A percentile compares a stretch with the other conserved stretches of the same genome.
phyloP scores from a whole-genome alignment of 2,329 filamentous ascomycete species.

The Drechslerella coelobrocha region DNA sequence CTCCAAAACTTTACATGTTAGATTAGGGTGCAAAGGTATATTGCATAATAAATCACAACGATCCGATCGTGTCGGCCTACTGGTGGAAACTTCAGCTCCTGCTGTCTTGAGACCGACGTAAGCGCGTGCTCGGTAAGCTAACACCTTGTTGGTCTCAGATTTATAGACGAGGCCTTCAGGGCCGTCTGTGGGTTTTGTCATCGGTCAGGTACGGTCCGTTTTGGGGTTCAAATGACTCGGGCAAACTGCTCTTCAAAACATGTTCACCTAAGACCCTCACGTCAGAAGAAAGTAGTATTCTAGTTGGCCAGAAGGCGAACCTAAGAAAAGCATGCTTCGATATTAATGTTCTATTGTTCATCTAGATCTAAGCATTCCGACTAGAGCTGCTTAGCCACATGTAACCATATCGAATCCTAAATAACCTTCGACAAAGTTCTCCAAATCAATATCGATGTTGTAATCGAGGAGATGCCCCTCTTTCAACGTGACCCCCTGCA shows the following conservation, averaged over 20 bases:
- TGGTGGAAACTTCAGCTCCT: conserved; percentile 1
- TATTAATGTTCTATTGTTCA: too few relatives aligned
- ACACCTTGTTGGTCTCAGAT: conserved; percentile 2
- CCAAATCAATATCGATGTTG: background rate
- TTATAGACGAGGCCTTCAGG: conserved; percentile 20
- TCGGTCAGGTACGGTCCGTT: conserved; percentile 15
- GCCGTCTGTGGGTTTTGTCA: conserved; percentile 19
- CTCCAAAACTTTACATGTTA: background rate
- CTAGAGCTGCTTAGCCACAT: too few relatives aligned
- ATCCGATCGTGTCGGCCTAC: conserved; percentile 19
- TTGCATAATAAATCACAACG: conserved; percentile 12
- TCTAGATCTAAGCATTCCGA: too few relatives aligned
- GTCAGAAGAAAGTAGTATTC: too few relatives aligned
- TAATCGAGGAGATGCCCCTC: background rate
- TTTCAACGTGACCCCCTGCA: background rate
- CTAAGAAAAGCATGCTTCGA: too few relatives aligned
- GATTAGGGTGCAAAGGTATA: conserved; percentile 13
- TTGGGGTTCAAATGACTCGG: background rate
- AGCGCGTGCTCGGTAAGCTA: conserved; percentile 5
- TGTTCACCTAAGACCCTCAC: conserved; percentile 17
- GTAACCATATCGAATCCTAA: background rate
- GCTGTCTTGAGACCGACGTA: background rate
- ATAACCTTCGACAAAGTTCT: too few relatives aligned
- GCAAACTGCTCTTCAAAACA: conserved; percentile 19
- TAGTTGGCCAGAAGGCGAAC: too few relatives aligned